Conservation (phyloP, 2,329 filamentous ascomycete genomes). For the Apiospora saccharicola region DNA sequence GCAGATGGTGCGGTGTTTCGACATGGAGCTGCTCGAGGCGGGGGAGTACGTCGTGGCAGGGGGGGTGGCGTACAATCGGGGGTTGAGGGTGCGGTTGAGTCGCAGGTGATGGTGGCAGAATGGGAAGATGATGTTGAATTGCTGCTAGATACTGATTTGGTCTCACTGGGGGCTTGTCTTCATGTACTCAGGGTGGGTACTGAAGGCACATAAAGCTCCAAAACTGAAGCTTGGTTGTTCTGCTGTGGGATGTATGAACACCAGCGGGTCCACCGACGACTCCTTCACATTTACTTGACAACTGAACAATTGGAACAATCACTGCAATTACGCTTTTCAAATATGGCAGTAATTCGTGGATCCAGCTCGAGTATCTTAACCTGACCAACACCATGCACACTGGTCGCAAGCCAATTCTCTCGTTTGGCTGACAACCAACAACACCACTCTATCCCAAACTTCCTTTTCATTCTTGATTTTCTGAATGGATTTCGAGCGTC, state of each 20-base stretch:
- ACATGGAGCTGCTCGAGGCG: slow-evolving; percentile 30
- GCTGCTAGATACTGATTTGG: background rate
- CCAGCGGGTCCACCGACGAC: background rate
- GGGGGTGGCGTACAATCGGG: slow-evolving; percentile 33
- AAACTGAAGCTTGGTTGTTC: background rate
- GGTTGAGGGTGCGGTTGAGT: slow-evolving; percentile 24
- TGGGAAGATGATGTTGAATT: background rate
- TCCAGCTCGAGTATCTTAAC: background rate
- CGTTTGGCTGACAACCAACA: background rate
- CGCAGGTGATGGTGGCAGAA: background rate
- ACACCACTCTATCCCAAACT: background rate
- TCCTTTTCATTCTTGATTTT: background rate
- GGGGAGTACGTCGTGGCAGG: slow-evolving; percentile 33
- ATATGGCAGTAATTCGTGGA: background rate
- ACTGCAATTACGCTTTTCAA: background rate
- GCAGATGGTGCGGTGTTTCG: slow-evolving; percentile 33
- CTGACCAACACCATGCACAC: background rate
- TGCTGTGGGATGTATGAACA: background rate
- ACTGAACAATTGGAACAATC: background rate
- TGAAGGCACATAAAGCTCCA: background rate
- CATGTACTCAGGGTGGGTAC: background rate
- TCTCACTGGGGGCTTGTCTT: background rate
- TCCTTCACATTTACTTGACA: background rate
- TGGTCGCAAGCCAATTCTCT: background rate
- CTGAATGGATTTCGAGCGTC: background rate